Evolutionary conservation across 2,329 filamentous ascomycete genomes (phyloP), one percentile per base, ranked within the genome.

Genomic region (Scleromitrula shiraiana): DNA sequence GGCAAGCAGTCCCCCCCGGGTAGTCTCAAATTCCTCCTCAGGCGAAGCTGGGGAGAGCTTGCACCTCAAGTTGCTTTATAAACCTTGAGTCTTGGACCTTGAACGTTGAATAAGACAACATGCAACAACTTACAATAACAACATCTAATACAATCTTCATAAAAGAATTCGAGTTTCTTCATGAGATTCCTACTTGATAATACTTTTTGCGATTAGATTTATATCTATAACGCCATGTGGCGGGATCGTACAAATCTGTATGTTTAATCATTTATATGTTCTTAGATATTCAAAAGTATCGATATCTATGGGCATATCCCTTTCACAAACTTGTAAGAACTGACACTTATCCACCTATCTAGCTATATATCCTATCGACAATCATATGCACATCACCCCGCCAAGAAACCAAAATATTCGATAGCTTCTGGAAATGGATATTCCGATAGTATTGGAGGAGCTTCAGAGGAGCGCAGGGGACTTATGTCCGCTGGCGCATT

Each of bases 351-450:
- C 36, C 49, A 35, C 36, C 30, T 35, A 30, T 37, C 35, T 64
- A 95, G 91, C 66, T 98, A 94, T 68, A 93, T 98, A 67, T 97
- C 93, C 68, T 98, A 97, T 76, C 90, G 93, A 63, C 93, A 98
- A 73, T 97, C 91, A 62, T 97, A 96, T 70, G 82, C 89, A 61
- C 93, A 97, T 68, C 90, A 96, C 66, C 93, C 93, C 46, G 79
- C 82, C 52, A 90, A 94, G 70, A 88, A 89, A 70, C 80, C 82
- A 57, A 83, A 83, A 61, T 85, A 85, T 70, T 71, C 55, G 10
- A 51, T 49, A 5, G 46, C 60, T 27, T 56, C 59, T 29, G 64
- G 71, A 58, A 76, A 78, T 72, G 77, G 75, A 67, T 80, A 80
- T 64, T 73, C 73, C 53, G 79, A 83, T 56, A 65, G 70, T 53